phyloP scores from a whole-genome alignment of 2,329 filamentous ascomycete species.

The Pleomassaria siparia region DNA sequence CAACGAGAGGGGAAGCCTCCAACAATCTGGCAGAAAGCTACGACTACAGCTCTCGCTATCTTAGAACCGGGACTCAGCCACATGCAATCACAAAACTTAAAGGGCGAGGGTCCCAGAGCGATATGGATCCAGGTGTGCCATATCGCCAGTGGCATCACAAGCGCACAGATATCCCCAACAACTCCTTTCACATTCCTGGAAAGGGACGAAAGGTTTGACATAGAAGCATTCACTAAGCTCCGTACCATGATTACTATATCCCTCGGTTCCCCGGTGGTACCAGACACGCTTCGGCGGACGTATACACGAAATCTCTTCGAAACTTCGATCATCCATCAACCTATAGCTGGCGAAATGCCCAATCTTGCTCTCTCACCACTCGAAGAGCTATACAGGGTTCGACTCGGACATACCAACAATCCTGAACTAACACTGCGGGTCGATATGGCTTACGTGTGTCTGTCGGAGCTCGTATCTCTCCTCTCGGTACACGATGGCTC shows the following conservation, averaged over 20 bases:
- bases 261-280: conserved; percentile 66
- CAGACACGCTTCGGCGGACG: conserved; percentile 65
- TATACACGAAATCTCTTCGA: conserved; percentile 79
- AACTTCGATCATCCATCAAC: conserved; percentile 76
- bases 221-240: conserved; percentile 69
- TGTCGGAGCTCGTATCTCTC: conserved; percentile 67
- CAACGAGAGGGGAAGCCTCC: conserved; percentile 68
- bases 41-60: conserved; percentile 68
- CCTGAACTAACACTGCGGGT: conserved; percentile 65
- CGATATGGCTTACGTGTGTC: conserved; percentile 76
- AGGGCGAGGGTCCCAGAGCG: conserved; percentile 42
- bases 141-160: conserved; percentile 42
- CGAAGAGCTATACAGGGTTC: conserved; percentile 62
- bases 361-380: conserved; percentile 56
- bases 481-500: conserved; percentile 57
- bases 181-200: conserved; percentile 33
- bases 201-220: conserved; percentile 80
- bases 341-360: conserved; percentile 64
- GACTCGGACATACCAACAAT: conserved; percentile 72
- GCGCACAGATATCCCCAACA: conserved; percentile 40
- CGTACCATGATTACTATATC: conserved; percentile 72
- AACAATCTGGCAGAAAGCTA: conserved; percentile 79
- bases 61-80: conserved; percentile 65
- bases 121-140: conserved; percentile 64
- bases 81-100: conserved; percentile 20